These are phyloP conservation scores for Aspergillus sp. DNA, from an alignment of 2,329 filamentous ascomycete genomes.

Conservation along the genomic window DNA sequence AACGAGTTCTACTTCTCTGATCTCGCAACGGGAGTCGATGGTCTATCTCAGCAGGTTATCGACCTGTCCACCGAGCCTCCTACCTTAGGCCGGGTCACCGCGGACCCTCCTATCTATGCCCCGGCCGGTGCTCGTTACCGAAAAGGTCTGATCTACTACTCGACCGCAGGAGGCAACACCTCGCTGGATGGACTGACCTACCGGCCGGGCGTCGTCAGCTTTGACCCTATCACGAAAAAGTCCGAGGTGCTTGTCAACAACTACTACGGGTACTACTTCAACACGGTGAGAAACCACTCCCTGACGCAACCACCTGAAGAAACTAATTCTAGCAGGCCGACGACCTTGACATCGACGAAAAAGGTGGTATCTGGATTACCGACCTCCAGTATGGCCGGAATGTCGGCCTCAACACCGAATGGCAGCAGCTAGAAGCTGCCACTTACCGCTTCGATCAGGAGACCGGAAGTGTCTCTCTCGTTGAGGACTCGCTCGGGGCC, in stretches of 20 bases:
- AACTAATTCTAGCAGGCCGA: not conserved
- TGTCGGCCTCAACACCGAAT: not conserved
- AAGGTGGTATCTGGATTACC: not conserved
- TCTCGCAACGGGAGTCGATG: not conserved
- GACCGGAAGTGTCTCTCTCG: not conserved
- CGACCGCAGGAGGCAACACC: not conserved
- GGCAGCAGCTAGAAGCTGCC: not conserved
- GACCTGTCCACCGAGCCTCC: not conserved
- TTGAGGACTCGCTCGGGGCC: not conserved
- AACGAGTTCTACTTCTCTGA: not conserved
- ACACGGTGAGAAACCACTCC: not conserved
- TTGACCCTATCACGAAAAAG: not conserved
- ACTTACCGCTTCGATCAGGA: not conserved
- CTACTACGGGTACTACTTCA: constrained; percentile 1
- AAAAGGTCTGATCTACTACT: not conserved
- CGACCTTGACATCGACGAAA: too few species aligned
- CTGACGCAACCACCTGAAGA: not conserved
- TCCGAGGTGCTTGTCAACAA: not conserved
- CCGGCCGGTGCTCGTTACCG: not conserved
- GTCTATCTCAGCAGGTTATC: not conserved
- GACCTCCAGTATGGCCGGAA: not conserved
- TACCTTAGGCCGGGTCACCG: not conserved
- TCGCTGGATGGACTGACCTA: not conserved
- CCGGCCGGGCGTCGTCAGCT: not conserved
- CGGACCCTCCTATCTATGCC: not conserved